Evolutionary conservation across 192 early-diverging fungal species (phyloP).

Genomic region (Paraglomus brasilianum): DNA sequence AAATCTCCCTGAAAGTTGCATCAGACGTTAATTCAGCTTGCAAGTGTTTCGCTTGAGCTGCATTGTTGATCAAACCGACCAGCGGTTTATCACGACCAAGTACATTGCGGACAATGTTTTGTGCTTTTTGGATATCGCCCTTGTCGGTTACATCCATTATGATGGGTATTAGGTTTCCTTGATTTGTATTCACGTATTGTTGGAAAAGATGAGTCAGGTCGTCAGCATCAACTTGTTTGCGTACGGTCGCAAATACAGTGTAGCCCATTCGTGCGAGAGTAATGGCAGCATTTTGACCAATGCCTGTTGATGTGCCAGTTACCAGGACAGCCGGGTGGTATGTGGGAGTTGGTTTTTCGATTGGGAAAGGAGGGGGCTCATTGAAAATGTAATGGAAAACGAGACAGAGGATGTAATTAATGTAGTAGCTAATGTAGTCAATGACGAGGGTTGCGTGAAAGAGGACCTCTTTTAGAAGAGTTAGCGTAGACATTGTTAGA

Average conservation of each 20-base stretch:
- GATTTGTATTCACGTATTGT: not conserved
- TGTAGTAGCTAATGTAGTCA: constrained; percentile 15
- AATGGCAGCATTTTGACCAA: not conserved
- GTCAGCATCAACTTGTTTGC: not conserved
- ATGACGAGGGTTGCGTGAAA: constrained; percentile 4
- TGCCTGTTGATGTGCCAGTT: constrained; percentile 3
- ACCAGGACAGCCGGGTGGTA: constrained; percentile 4
- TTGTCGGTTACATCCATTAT: constrained; percentile 19
- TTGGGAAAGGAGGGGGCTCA: not conserved
- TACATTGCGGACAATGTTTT: not conserved
- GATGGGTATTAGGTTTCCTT: not conserved
- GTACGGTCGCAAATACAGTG: not conserved
- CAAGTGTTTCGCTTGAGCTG: not conserved
- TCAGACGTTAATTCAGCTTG: constrained; percentile 23
- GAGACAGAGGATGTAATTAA: not conserved
- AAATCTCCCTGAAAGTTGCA: constrained; percentile 1
- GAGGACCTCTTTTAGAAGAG: constrained; percentile 2
- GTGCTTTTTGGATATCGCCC: constrained; percentile 12
- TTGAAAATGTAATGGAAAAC: constrained; percentile 5
- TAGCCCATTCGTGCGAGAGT: not conserved
- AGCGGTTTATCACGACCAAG: constrained; percentile 11
- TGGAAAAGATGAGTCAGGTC: not conserved
- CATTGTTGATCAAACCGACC: constrained; percentile 23
- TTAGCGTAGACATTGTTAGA: too few species aligned
- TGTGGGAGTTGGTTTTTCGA: not conserved